These are phyloP conservation scores for Haplographium delicatum DNA, from an alignment of 495 filamentous ascomycete species.

Conservation along the genomic window DNA sequence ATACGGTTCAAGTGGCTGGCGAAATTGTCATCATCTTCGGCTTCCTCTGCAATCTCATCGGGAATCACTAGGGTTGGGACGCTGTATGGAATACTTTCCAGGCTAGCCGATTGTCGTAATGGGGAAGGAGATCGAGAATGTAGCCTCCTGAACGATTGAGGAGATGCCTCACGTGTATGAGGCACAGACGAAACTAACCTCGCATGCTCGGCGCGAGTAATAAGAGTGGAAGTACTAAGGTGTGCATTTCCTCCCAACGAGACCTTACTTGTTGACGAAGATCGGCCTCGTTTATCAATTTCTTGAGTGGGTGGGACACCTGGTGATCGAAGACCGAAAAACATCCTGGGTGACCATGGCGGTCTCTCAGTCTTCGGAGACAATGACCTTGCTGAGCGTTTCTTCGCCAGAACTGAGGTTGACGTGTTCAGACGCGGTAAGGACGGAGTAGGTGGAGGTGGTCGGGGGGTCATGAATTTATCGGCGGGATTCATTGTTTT, in stretches of 20 bases:
- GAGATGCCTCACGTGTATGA: conserved; percentile 11
- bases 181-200: conserved; percentile 5
- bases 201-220: background rate
- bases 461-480: conserved; percentile 65
- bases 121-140: conserved; percentile 21
- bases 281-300: conserved; percentile 16
- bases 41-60: conserved; percentile 48
- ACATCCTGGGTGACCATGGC: conserved; percentile 20
- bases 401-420: conserved; percentile 42
- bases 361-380: conserved; percentile 33
- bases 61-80: conserved; percentile 35
- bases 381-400: conserved; percentile 40
- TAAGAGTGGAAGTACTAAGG: background rate
- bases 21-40: conserved; percentile 49
- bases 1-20: conserved; percentile 40
- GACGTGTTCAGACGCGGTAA: conserved; percentile 51
- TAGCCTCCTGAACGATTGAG: conserved; percentile 10
- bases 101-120: conserved; percentile 37
- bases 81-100: conserved; percentile 26
- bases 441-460: conserved; percentile 39
- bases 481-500: conserved; percentile 75
- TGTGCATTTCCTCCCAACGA: background rate
- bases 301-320: conserved; percentile 1
- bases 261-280: conserved; percentile 12
- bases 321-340: conserved; percentile 20